Base-by-base conservation (phyloP, 805 yeast genomes). In the Saccharomycopsis javanensis region DNA sequence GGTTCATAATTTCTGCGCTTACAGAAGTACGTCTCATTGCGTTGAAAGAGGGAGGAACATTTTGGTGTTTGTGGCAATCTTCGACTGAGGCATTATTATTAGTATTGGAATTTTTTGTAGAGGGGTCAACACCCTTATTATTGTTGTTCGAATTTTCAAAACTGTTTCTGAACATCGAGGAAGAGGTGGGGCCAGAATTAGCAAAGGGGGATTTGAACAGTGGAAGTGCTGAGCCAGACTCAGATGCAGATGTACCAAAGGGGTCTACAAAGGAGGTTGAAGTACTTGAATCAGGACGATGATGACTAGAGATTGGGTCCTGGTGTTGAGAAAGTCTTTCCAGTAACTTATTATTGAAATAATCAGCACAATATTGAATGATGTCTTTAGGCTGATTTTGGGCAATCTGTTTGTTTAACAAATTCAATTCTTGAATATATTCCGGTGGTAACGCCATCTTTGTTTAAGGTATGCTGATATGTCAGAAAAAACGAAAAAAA, bases 21-120 rank as follows among this genome's bases (percentile, higher is more conserved):
- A 90, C 97, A 20, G 95, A 85, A 3, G 90, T 86, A 73, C 97
- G 82, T 74, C 97, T 82, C 68, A 83, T 80, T 55, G 88, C 89
- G 68, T 84, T 86, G 70, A 85, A 85, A 55, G 80, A 76, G 57
- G 76, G 69, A 42, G 87, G 88, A 57, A 82, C 56, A 28, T 42
- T n/a, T 42, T 38, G 18, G 13, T 42, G 30, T 23, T 52, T 37
- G 28, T 51, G 54, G 10, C 31, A 30, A 31, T 51, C n/a, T n/a
- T n/a, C 34, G 35, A 23, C 45, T 10, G 34, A 37, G 15, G 30
- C 5, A 35, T 33, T 34, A 18, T 31, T 37, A 5, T 3, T n/a
- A n/a, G n/a, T 20, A 6, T 25, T 35, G 16, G 13, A 50, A 42
- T 38, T 37, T 3, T 33, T 31, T 31, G 35, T 31, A 31, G 35